phyloP scores from a whole-genome alignment of 768 basidiomycete genomes.

The Boletus rex-veris region DNA sequence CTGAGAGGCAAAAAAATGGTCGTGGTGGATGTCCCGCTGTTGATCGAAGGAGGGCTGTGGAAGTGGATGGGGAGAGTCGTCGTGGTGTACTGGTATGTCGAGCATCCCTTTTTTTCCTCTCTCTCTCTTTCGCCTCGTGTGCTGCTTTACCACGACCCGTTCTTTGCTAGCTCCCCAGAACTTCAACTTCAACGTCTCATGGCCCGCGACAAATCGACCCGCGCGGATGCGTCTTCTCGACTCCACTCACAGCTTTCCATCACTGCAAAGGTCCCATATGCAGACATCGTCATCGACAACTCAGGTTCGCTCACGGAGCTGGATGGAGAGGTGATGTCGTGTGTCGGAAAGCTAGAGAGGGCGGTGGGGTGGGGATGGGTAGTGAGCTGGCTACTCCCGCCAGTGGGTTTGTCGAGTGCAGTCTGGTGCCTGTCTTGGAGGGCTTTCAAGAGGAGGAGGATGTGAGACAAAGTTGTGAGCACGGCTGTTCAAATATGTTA shows the following conservation, averaged over 20 bases:
- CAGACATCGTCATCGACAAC: conserved; percentile 87
- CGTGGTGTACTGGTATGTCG: conserved; percentile 84
- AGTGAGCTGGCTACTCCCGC: conserved; percentile 61
- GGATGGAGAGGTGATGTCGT: conserved; percentile 38
- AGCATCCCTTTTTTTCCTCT: not conserved
- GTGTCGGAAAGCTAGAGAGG: conserved; percentile 43
- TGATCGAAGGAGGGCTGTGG: conserved; percentile 88
- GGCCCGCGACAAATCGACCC: conserved; percentile 63
- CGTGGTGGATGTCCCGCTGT: conserved; percentile 85
- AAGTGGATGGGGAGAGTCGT: conserved; percentile 79
- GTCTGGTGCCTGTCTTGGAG: conserved; percentile 38
- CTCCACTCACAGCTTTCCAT: conserved; percentile 82
- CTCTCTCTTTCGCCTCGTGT: not conserved
- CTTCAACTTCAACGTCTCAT: conserved; percentile 81
- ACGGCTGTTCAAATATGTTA: not conserved
- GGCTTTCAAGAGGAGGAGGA: conserved; percentile 20
- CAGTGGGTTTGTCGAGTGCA: conserved; percentile 48
- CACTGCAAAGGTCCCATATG: conserved; percentile 73
- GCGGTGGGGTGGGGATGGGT: conserved; percentile 57
- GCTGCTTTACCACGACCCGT: not conserved
- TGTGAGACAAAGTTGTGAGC: not conserved
- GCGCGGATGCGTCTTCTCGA: conserved; percentile 67
- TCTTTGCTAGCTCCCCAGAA: conserved; percentile 59
- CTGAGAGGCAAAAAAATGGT: conserved; percentile 72
- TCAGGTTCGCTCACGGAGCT: conserved; percentile 73